Percentiles rank a stretch among this genome's conserved stretches.
These are phyloP conservation scores for Trichocladium uniseriatum DNA, from an alignment of 495 filamentous ascomycete species.

Conservation along the genomic window DNA sequence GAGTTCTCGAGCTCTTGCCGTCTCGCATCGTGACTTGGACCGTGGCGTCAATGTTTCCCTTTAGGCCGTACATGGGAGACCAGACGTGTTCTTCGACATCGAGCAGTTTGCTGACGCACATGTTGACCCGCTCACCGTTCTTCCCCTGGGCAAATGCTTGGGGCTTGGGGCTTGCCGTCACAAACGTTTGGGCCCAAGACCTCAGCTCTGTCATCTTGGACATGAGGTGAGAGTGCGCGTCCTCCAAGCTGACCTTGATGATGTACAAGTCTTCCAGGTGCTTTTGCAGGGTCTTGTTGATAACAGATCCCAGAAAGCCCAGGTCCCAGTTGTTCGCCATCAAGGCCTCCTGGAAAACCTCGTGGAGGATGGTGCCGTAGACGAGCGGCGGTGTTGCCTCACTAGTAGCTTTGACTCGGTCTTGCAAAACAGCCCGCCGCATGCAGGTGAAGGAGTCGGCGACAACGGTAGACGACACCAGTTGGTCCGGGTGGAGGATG, in stretches of 20 bases:
- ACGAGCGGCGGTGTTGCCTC: slow-evolving; percentile 67
- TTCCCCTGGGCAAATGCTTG: slow-evolving; percentile 70
- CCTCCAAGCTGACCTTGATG: slow-evolving; percentile 60
- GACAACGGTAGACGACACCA: slow-evolving; percentile 87
- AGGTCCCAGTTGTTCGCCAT: slow-evolving; percentile 74
- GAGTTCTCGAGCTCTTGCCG: slow-evolving; percentile 45
- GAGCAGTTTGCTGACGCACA: slow-evolving; percentile 86
- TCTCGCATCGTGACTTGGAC: slow-evolving; percentile 81
- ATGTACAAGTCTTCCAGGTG: slow-evolving; percentile 81
- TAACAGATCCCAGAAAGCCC: slow-evolving; percentile 50
- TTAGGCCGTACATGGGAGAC: slow-evolving; percentile 94
- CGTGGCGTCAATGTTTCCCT: slow-evolving; percentile 97
- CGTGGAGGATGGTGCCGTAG: slow-evolving; percentile 87
- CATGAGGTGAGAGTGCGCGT: slow-evolving; percentile 66
- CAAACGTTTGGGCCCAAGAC: slow-evolving; percentile 74
- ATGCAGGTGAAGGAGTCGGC: slow-evolving; percentile 87
- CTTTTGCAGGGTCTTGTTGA: slow-evolving; percentile 53
- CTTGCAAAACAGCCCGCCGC: slow-evolving; percentile 83
- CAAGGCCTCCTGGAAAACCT: slow-evolving; percentile 86
- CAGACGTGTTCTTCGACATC: slow-evolving; percentile 96
- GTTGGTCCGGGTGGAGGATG: slow-evolving; percentile 90
- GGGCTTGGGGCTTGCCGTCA: slow-evolving; percentile 58
- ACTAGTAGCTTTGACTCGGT: slow-evolving; percentile 79
- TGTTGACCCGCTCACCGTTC: slow-evolving; percentile 57
- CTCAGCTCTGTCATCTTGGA: slow-evolving; percentile 70